Base-by-base conservation (phyloP, 2,329 filamentous ascomycete species). In the Podosphaera fusca region DNA sequence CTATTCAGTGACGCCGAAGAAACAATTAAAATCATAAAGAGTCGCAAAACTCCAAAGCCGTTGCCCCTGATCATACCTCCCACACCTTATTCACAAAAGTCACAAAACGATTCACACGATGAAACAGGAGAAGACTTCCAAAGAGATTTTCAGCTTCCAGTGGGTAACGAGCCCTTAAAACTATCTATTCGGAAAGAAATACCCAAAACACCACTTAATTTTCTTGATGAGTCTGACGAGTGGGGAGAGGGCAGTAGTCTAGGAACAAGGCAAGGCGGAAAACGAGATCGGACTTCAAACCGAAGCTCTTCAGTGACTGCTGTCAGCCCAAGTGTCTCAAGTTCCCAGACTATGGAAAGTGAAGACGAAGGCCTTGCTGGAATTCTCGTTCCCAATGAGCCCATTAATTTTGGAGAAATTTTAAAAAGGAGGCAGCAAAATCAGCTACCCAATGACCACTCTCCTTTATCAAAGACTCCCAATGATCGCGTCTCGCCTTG, bases 241-340 rank as follows among this genome's bases (percentile, higher is more conserved):
- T 94, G 90, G 85, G 87, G 85, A 56, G 92, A 96, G 70, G 89
- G 88, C 49, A 88, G 87, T 57, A 95, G 89, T 67, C 75, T 95
- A 59, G 88, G 90, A 45, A 94, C 90, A 50, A 80, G 90, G 58
- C 90, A 89, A 70, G 89, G 85, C 45, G 90, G 90, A 50, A 78
- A 81, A 61, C 81, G 87, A 64, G 87, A 90, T 65, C 78, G 76
- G n/a, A 80, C 80, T 46, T 89, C 87, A 54, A 81, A 82, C 64
- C 81, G 87, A 64, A 92, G 87, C 71, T 95, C 88, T 0, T 90
- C 87, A 21, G 81, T 84, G 40, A 95, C 89, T 45, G 86, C 87
- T 34, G 77, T 95, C 68, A 96, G 90, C 66, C 90, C 92, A 12
- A 96, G 89, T 68, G 78, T 94, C 57, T 86, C 88, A 29, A 96